Conservation (phyloP, 352 stramenopile genomes). For the Phytophthora brassicae region DNA sequence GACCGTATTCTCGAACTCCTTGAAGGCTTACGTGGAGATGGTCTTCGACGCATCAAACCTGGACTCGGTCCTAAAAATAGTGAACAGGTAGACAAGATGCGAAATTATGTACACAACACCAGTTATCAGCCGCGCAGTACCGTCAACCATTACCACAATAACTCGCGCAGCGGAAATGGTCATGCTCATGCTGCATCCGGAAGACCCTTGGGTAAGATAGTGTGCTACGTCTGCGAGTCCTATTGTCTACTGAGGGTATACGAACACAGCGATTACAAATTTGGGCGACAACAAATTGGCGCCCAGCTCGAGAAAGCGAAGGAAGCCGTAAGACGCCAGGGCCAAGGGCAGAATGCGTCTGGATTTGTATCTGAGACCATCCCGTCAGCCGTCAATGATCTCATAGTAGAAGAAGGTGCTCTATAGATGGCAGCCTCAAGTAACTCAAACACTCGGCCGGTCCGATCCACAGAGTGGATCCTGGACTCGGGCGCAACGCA, state of each 20-base stretch:
- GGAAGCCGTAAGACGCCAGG: neutral
- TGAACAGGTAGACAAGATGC: neutral
- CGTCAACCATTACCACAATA: constrained; percentile 3
- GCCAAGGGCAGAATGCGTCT: constrained; percentile 3
- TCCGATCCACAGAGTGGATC: neutral
- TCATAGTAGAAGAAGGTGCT: neutral
- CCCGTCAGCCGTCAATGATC: neutral
- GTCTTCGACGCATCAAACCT: no score
- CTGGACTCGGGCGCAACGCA: neutral
- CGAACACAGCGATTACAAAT: no score
- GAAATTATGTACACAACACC: neutral
- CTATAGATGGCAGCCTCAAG: neutral
- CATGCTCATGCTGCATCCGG: neutral
- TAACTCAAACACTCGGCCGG: neutral
- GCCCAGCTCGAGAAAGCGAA: constrained; percentile 5
- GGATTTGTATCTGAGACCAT: neutral
- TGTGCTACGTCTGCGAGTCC: constrained; percentile 23
- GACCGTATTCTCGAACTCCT: constrained; percentile 4
- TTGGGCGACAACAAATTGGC: no score
- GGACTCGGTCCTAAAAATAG: no score
- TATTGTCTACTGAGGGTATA: no score
- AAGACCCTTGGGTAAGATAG: neutral
- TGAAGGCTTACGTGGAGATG: neutral
- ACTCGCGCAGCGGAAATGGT: neutral
- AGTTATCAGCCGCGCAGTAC: neutral